These are phyloP conservation scores for Didymella sp. DNA, from an alignment of 2,329 filamentous ascomycete genomes.

Conservation along the genomic window DNA sequence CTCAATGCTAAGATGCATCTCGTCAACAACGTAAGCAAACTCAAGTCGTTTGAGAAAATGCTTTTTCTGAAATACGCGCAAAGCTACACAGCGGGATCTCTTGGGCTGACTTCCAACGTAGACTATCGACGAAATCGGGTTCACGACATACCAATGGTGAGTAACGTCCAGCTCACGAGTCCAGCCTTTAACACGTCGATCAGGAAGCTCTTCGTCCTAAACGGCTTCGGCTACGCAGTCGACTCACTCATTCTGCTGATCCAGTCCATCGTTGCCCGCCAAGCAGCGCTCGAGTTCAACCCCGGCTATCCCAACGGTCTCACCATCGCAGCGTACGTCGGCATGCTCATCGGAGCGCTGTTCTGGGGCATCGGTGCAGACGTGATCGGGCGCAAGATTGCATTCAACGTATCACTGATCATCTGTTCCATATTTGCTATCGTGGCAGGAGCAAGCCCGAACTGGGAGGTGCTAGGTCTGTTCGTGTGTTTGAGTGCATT, in stretches of 20 bases:
- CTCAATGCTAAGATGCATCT: conserved; percentile 72
- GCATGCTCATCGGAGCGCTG: conserved; percentile 64
- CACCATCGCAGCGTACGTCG: conserved; percentile 67
- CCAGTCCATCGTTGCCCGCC: conserved; percentile 67
- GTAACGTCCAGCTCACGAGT: neutral
- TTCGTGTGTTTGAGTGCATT: conserved; percentile 70
- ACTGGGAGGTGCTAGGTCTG: conserved; percentile 68
- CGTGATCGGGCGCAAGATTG: conserved; percentile 70
- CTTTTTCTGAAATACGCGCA: neutral
- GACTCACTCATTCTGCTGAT: conserved; percentile 65
- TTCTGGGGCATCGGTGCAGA: conserved; percentile 75
- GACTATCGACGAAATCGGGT: conserved; percentile 62
- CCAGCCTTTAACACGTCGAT: neutral
- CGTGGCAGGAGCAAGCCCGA: conserved; percentile 70
- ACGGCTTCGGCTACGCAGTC: conserved; percentile 68
- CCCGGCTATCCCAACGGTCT: conserved; percentile 63
- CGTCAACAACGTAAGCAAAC: conserved; percentile 66
- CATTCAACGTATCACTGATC: conserved; percentile 72
- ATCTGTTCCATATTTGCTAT: conserved; percentile 68
- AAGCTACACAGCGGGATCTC: neutral
- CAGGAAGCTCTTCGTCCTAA: conserved; percentile 63
- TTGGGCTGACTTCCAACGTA: conserved; percentile 16
- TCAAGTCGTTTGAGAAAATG: neutral
- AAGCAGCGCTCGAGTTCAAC: conserved; percentile 66
- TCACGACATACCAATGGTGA: conserved; percentile 61